Conservation (phyloP, 306 rosid species). For the Mucuna pruriens region DNA sequence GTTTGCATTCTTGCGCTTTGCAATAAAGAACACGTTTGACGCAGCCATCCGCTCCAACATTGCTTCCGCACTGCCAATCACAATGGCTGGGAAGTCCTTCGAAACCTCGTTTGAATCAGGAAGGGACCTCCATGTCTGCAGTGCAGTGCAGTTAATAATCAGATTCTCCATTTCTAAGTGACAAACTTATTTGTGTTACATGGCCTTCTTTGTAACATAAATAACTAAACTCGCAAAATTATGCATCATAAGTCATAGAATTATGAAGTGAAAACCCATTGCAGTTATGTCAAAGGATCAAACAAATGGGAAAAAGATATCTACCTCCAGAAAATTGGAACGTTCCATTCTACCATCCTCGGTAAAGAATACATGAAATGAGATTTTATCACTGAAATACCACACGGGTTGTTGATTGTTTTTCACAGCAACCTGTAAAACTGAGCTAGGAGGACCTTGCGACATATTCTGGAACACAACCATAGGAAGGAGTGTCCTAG, state of each 20-base stretch:
- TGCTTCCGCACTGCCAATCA: slow-evolving; percentile 60
- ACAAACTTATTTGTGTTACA: no score
- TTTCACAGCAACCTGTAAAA: slow-evolving; percentile 83
- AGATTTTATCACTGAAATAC: slow-evolving; percentile 82
- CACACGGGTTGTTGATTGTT: slow-evolving; percentile 88
- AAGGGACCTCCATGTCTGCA: slow-evolving; percentile 92
- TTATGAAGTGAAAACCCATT: background rate
- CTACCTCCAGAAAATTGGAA: slow-evolving; percentile 83
- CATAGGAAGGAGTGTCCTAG: slow-evolving; percentile 78
- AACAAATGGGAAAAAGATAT: slow-evolving; percentile 4
- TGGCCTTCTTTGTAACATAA: background rate
- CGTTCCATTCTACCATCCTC: slow-evolving; percentile 97
- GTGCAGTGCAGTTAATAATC: slow-evolving; percentile 39
- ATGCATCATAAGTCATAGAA: background rate
- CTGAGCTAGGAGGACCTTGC: slow-evolving; percentile 90
- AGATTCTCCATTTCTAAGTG: slow-evolving; percentile 28
- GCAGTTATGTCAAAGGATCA: background rate
- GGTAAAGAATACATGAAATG: slow-evolving; percentile 65
- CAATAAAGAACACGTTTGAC: slow-evolving; percentile 83
- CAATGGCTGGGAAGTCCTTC: slow-evolving; percentile 70
- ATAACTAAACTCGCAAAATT: background rate
- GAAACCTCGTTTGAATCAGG: slow-evolving; percentile 91
- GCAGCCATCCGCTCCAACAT: slow-evolving; percentile 69
- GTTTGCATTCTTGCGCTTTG: slow-evolving; percentile 80
- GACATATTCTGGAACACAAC: slow-evolving; percentile 81